A percentile compares a stretch with the other conserved stretches of the same genome.
Conservation (phyloP, 768 basidiomycete genomes). For the Termitomyces sp. region DNA sequence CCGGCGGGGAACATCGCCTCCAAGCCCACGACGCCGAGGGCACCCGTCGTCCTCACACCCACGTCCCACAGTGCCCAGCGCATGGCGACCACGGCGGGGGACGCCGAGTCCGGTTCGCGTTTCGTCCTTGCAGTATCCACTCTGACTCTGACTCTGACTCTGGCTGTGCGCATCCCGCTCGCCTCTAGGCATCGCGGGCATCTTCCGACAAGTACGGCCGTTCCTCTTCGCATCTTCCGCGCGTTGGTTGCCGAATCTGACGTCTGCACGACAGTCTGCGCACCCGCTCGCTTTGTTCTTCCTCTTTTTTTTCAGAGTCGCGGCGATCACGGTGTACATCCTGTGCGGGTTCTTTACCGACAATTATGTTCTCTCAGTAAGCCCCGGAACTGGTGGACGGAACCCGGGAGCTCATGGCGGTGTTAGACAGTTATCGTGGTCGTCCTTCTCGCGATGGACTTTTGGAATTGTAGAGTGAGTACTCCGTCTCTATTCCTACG, state of each 20-base stretch:
- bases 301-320: constrained; percentile 82
- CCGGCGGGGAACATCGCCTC: constrained; percentile 30
- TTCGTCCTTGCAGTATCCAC: not conserved
- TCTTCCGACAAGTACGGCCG: constrained; percentile 63
- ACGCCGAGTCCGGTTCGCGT: constrained; percentile 72
- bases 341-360: constrained; percentile 87
- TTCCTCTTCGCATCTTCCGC: not conserved
- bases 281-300: constrained; percentile 83
- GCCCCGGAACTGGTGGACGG: constrained; percentile 4
- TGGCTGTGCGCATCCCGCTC: not conserved
- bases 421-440: constrained; percentile 81
- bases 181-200: constrained; percentile 57
- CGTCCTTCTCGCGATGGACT: constrained; percentile 92
- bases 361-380: constrained; percentile 90
- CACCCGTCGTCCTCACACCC: constrained; percentile 55
- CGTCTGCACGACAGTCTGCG: constrained; percentile 49
- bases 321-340: constrained; percentile 89
- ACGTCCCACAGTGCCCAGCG: constrained; percentile 33
- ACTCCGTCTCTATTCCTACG: not conserved
- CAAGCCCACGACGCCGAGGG: constrained; percentile 23
- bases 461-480: constrained; percentile 92
- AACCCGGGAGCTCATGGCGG: not conserved
- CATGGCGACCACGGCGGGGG: constrained; percentile 51
- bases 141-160: too few species aligned
- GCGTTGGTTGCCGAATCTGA: constrained; percentile 4